These are phyloP conservation scores for Cryptosporidium ubiquitum DNA, from an alignment of 169 alveolate genomes.

Conservation along the genomic window DNA sequence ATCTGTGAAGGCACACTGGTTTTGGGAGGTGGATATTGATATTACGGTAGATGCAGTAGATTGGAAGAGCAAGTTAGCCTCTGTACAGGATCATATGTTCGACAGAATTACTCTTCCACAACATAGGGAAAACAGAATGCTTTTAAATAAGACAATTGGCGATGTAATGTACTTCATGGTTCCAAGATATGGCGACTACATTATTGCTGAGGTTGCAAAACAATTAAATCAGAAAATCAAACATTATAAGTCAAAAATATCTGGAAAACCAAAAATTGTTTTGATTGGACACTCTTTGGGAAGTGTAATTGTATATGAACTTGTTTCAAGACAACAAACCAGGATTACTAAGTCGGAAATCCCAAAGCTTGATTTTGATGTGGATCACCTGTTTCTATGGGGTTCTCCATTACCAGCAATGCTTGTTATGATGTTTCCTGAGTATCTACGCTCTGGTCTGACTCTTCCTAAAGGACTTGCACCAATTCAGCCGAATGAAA, in stretches of 20 bases:
- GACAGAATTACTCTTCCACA: slow-evolving; percentile 65
- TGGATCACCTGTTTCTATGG: slow-evolving; percentile 84
- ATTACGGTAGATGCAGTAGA: slow-evolving; percentile 69
- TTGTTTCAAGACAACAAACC: slow-evolving; percentile 79
- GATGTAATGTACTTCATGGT: slow-evolving; percentile 84
- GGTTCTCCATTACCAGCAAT: slow-evolving; percentile 87
- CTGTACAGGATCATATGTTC: slow-evolving; percentile 66
- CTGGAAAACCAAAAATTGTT: slow-evolving; percentile 82
- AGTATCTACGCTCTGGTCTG: slow-evolving; percentile 77
- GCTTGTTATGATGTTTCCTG: slow-evolving; percentile 78
- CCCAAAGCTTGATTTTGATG: slow-evolving; percentile 81
- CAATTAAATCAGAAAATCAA: slow-evolving; percentile 82
- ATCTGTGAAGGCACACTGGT: slow-evolving; percentile 69
- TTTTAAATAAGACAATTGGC: slow-evolving; percentile 74
- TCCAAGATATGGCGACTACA: slow-evolving; percentile 85
- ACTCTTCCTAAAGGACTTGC: slow-evolving; percentile 57
- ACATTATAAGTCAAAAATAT: slow-evolving; percentile 82
- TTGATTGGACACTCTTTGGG: slow-evolving; percentile 87
- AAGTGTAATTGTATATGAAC: slow-evolving; percentile 84
- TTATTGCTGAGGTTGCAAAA: slow-evolving; percentile 81
- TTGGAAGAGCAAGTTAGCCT: slow-evolving; percentile 60
- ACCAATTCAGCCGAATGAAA: slow-evolving; percentile 29
- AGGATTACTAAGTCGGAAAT: slow-evolving; percentile 56
- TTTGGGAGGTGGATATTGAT: slow-evolving; percentile 74
- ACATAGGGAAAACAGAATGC: slow-evolving; percentile 67